These are phyloP conservation scores for Histomonas meleagridis DNA, from an alignment of 208 protist genomes.

Conservation along the genomic window DNA sequence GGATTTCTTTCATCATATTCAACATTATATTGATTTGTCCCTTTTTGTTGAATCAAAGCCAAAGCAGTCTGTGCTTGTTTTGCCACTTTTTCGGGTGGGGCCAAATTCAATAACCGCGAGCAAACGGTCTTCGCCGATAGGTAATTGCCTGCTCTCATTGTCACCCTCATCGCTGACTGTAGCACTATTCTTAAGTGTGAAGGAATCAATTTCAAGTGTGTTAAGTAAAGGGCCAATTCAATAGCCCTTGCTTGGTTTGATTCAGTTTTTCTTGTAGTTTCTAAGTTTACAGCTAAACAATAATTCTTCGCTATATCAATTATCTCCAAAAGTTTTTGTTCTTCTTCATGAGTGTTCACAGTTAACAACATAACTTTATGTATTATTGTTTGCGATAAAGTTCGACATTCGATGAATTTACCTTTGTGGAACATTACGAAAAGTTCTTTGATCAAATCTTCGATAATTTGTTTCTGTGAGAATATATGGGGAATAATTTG, in stretches of 20 bases:
- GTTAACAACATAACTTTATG: neutral
- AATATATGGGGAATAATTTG: neutral
- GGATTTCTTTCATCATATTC: slow-evolving; percentile 87
- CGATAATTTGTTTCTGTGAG: neutral
- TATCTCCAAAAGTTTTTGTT: neutral
- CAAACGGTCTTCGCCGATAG: neutral
- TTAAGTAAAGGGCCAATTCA: neutral
- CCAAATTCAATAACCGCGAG: neutral
- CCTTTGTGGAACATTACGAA: neutral
- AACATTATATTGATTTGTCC: slow-evolving; percentile 44
- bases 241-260: neutral
- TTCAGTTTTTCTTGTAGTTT: neutral
- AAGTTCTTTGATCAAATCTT: neutral
- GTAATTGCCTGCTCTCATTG: neutral
- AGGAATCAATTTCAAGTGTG: neutral
- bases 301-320: neutral
- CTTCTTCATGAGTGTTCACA: neutral
- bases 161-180: neutral
- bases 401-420: neutral
- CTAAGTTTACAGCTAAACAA: neutral
- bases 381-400: neutral
- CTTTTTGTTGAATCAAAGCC: neutral
- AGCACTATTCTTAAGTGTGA: neutral
- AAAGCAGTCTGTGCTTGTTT: neutral
- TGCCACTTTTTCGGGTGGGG: neutral